Evolutionary conservation across 495 filamentous ascomycete species (phyloP), one percentile per base, ranked within the genome.

Genomic region (Cairneyella variabilis): DNA sequence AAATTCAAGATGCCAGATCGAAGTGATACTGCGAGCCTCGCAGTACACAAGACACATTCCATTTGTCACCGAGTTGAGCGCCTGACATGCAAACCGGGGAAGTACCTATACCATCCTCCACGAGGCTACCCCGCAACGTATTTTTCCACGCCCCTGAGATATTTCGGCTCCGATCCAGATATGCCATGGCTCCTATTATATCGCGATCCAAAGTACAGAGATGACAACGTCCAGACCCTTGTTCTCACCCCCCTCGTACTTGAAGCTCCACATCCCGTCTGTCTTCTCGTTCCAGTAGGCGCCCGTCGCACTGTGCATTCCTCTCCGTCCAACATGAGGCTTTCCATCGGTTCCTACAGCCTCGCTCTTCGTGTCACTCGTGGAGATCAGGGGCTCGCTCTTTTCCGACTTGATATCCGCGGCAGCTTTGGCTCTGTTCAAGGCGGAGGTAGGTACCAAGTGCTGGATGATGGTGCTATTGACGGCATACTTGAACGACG

Each of bases 391-490:
- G 12, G 64, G 52, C 30, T 59, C 55, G 23, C 49, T 59, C 5
- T 61, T 56, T 50, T 66, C 68, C n/a, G 70, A 68, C 43, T 62
- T 66, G 20, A 69, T 32, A 18, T 65, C 59, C 36, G 69, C 66
- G 54, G 61, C 67, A 47, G 67, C 70, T 30, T 69, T 71, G 40
- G 74, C 56, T 69, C 77, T 78, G 69, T 78, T 79, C 16, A 77
- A 67, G 51, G 73, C 68, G 48, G 76, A 71, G 18, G 76, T 76
- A 51, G 80, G 71, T 42, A 82, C 70, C 12, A 85, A 73, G 65
- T 98, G 92, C 69, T 98, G 93, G 54, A 98, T 93, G 66, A 97
- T 97, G 59, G 91, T 97, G 77, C 89, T 95, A 78, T 95, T 96
- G 67, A 96, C 89, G 54, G 88, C 85, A 71, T 89, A 98, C 69